Evolutionary conservation across 306 rosid species (phyloP).

Genomic region (Begonia peltatifolia): DNA sequence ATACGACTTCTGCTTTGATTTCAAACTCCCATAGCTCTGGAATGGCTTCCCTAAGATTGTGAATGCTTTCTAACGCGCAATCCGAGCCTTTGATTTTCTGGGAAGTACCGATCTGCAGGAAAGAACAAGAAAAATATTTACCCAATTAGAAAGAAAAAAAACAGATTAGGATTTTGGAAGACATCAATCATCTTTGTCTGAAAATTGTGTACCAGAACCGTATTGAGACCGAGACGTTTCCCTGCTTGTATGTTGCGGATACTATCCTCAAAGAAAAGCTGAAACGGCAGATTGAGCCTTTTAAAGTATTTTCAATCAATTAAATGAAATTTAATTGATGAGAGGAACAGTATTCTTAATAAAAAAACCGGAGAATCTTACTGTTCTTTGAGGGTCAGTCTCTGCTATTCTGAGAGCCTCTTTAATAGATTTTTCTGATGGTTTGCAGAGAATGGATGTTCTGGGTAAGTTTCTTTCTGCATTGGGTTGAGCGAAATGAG

Average conservation of each 20-base stretch:
- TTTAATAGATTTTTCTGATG: conserved; percentile 50
- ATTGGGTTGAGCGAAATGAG: conserved; percentile 45
- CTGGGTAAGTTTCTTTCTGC: conserved; percentile 38
- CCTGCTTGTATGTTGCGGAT: conserved; percentile 78
- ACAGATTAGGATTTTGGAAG: no score
- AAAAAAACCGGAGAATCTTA: conserved; percentile 18
- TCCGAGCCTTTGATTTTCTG: conserved; percentile 81
- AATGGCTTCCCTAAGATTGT: conserved; percentile 77
- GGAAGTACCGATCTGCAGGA: conserved; percentile 51
- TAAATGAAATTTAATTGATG: no score
- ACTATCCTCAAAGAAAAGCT: conserved; percentile 93
- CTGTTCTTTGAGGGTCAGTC: conserved; percentile 71
- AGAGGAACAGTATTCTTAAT: background rate
- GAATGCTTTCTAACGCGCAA: conserved; percentile 82
- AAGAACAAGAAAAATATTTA: background rate
- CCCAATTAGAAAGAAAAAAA: no score
- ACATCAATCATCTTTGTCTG: no score
- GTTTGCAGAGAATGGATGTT: conserved; percentile 80
- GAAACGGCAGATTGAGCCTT: conserved; percentile 5
- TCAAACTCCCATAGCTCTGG: conserved; percentile 73
- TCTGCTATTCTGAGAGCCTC: conserved; percentile 63
- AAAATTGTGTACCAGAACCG: conserved; percentile 51
- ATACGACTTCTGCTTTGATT: conserved; percentile 46
- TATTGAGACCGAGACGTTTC: conserved; percentile 64
- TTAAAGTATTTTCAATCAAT: no score